Conservation (phyloP, 2,329 filamentous ascomycete genomes). For the Myrmaecium sp. region DNA sequence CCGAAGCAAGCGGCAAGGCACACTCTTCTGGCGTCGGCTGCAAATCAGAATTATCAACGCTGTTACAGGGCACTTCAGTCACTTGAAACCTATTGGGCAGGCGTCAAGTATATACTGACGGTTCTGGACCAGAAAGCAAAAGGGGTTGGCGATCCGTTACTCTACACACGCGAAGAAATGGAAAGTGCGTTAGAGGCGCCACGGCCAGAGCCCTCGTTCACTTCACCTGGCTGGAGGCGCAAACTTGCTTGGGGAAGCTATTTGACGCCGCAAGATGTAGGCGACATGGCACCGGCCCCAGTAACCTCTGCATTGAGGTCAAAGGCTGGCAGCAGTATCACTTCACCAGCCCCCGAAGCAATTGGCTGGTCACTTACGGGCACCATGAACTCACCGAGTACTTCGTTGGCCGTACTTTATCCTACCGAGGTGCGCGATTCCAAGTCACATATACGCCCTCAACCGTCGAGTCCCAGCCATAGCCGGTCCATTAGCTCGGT, state of each 20-base stretch:
- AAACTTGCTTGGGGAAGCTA: conserved; percentile 28
- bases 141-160: conserved; percentile 59
- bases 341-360: conserved; percentile 18
- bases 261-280: conserved; percentile 26
- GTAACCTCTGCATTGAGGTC: conserved; percentile 12
- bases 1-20: conserved; percentile 44
- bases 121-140: conserved; percentile 77
- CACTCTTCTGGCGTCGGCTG: conserved; percentile 60
- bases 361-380: conserved; percentile 83
- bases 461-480: not conserved
- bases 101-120: conserved; percentile 72
- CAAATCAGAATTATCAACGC: conserved; percentile 72
- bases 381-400: conserved; percentile 70
- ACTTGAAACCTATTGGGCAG: conserved; percentile 72
- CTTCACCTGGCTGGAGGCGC: conserved; percentile 33
- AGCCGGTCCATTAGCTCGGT: conserved; percentile 15
- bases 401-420: conserved; percentile 68
- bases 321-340: not conserved
- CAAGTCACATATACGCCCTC: conserved; percentile 5
- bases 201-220: conserved; percentile 31
- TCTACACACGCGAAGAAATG: conserved; percentile 57
- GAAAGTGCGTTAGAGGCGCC: conserved; percentile 47
- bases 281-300: conserved; percentile 33
- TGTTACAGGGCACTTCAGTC: conserved; percentile 73
- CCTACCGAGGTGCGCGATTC: conserved; percentile 31